Percentiles rank a stretch among this genome's conserved stretches.
phyloP scores from a whole-genome alignment of 1,284 basidiomycete species.

The Trametes sp. region DNA sequence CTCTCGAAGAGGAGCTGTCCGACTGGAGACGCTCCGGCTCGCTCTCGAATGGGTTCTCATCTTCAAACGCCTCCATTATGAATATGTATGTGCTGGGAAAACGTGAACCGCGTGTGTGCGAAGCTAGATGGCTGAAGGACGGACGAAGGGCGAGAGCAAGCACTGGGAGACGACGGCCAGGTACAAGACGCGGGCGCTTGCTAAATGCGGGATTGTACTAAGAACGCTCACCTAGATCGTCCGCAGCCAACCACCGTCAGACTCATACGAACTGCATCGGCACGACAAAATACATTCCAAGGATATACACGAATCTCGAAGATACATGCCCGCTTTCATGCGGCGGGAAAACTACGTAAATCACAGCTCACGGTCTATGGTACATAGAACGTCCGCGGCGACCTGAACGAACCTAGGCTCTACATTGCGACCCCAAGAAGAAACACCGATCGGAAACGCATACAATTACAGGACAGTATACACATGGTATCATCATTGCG shows the following conservation, averaged over 20 bases:
- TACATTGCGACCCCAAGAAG: background rate
- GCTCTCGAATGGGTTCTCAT: constrained; percentile 82
- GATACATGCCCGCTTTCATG: background rate
- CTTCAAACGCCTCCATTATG: constrained; percentile 74
- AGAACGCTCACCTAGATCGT: background rate
- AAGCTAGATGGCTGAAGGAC: too few relatives aligned
- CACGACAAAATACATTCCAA: background rate
- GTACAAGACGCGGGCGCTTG: constrained; percentile 10
- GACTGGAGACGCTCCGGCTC: constrained; percentile 66
- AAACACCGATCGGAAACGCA: background rate
- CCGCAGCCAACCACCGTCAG: background rate
- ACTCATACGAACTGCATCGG: background rate
- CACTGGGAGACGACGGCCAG: background rate
- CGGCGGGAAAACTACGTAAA: background rate
- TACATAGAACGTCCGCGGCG: background rate
- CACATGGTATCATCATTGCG: constrained; percentile 15
- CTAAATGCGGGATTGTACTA: background rate
- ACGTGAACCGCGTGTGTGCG: too few relatives aligned
- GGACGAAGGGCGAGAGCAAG: background rate
- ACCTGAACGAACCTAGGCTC: background rate
- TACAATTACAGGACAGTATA: constrained; percentile 19
- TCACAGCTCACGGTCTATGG: background rate
- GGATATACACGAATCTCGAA: background rate
- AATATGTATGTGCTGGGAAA: background rate
- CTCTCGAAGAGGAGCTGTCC: constrained; percentile 69